Base-by-base conservation (phyloP, 2,329 filamentous ascomycete species). In the Sporothrix brunneoviolacea region DNA sequence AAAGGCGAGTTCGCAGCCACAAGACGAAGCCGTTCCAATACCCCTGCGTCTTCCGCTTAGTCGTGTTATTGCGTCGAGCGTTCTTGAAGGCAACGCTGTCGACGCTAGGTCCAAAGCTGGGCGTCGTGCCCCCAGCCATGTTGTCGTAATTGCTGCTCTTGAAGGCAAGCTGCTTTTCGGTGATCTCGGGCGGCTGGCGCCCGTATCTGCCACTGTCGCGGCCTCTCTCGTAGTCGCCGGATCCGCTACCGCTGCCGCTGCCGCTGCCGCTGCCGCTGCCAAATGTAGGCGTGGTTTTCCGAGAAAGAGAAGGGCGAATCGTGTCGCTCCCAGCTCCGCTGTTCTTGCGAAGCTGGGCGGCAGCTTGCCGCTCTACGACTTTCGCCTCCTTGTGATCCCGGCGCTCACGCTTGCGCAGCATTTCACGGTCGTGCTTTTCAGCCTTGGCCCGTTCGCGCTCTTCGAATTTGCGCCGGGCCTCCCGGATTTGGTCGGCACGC, bases 1-100 rank as follows among this genome's bases (percentile, higher is more conserved):
- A 64, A 28, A 79, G 65, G 53, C 74, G 71, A n/a, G 80, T 84
- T 53, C 80, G 70, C 22, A 84, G 62, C 81, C 81, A 84, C 50
- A 84, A 69, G 45, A 84, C 70, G 58, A 84, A 83, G 19, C 73
- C 74, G 8, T 76, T 81, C 80, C 80, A 84, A 35, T 79, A 73
- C 54, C 76, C 71, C 54, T 78, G 77, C 1, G 80, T 84, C 67
- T 76, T 80, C 57, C 71, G 73, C 68, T 83, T 84, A 51, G 77
- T 71, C 8, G 70, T 69, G 58, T 67, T 72, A 52, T 65, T 67
- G 51, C 75, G 68, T 33, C 66, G 63, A 4, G 66, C 68, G 13
- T 64, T 65, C 50, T 71, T 65, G 51, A 77, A 76, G 16, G 73
- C 68, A 3, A 70, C 68, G 4, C 68, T 68, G 16, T 72, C 68